A percentile compares a stretch with the other conserved stretches of the same genome.
Conservation (phyloP, 1,284 basidiomycete species). For the Rhodotorula glutinis region DNA sequence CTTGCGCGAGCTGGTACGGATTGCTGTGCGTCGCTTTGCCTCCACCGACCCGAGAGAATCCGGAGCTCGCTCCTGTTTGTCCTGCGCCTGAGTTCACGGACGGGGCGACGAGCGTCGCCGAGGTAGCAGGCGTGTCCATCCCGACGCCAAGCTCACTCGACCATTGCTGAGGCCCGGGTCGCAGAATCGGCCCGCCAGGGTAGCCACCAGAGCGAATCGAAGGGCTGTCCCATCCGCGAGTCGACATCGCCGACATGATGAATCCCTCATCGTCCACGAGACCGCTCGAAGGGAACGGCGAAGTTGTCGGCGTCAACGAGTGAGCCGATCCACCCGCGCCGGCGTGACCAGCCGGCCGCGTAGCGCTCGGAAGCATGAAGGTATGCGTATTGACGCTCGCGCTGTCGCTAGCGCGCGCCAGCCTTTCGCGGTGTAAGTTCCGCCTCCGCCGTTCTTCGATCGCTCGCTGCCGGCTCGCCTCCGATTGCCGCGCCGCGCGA, state of each 20-base stretch:
- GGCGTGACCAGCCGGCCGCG: slow-evolving; percentile 8
- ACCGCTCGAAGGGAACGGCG: slow-evolving; percentile 19
- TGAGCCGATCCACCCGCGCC: slow-evolving; percentile 4
- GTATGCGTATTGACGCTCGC: slow-evolving; percentile 22
- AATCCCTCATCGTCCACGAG: slow-evolving; percentile 63
- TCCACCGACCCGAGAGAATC: slow-evolving; percentile 72
- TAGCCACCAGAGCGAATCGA: slow-evolving; percentile 37
- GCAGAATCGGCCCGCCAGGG: slow-evolving; percentile 38
- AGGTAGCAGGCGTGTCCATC: slow-evolving; percentile 6
- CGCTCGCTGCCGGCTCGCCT: slow-evolving; percentile 5
- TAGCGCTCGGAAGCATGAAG: slow-evolving; percentile 19
- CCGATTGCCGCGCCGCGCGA: not conserved
- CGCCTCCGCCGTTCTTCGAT: slow-evolving; percentile 4
- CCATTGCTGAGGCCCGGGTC: slow-evolving; percentile 22
- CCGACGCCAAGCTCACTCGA: slow-evolving; percentile 15
- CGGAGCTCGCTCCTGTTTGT: slow-evolving; percentile 51
- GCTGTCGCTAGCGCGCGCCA: slow-evolving; percentile 8
- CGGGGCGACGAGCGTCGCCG: slow-evolving; percentile 37
- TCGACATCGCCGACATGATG: slow-evolving; percentile 69
- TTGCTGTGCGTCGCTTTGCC: slow-evolving; percentile 56
- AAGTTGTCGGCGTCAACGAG: slow-evolving; percentile 3
- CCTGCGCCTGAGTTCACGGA: slow-evolving; percentile 42
- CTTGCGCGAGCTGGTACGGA: slow-evolving; percentile 33
- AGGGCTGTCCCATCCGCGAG: slow-evolving; percentile 49
- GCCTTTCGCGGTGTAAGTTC: slow-evolving; percentile 20